phyloP scores from a whole-genome alignment of 495 filamentous ascomycete species.

The Pseudomonodictys pantanalensis region DNA sequence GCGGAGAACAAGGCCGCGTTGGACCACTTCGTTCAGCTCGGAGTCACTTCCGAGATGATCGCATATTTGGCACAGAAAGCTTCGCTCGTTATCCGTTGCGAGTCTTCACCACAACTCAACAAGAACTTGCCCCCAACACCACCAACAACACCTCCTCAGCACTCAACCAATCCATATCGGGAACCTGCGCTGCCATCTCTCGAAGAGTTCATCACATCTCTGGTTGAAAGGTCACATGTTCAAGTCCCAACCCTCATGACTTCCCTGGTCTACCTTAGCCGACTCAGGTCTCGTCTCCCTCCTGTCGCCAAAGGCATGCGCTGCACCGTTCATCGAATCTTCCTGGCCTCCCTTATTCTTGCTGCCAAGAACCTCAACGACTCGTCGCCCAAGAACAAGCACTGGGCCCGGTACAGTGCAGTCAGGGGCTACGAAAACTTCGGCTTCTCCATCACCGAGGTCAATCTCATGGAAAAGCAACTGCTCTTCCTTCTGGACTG shows the following conservation, averaged over 20 bases:
- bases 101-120: conserved; percentile 51
- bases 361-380: conserved; percentile 79
- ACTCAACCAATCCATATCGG: conserved; percentile 40
- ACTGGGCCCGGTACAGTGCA: conserved; percentile 89
- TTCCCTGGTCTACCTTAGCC: conserved; percentile 84
- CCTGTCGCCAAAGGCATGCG: conserved; percentile 95
- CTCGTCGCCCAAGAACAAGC: conserved; percentile 99
- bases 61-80: conserved; percentile 79
- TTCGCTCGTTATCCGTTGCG: conserved; percentile 85
- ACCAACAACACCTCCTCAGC: conserved; percentile 63
- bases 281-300: conserved; percentile 78
- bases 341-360: conserved; percentile 75
- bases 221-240: conserved; percentile 90
- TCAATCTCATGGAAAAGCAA: conserved; percentile 98
- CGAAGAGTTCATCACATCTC: conserved; percentile 83
- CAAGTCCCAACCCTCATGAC: conserved; percentile 97
- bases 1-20: conserved; percentile 75
- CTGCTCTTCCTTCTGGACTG: conserved; percentile 89
- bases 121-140: conserved; percentile 65
- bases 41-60: conserved; percentile 83
- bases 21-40: conserved; percentile 80
- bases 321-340: conserved; percentile 91
- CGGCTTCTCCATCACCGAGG: conserved; percentile 89
- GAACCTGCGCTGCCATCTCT: conserved; percentile 67
- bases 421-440: conserved; percentile 76